Evolutionary conservation across 371 early-diverging fungal genomes (phyloP), one percentile per base, ranked within the genome.

Genomic region (Mortierella sp.): DNA sequence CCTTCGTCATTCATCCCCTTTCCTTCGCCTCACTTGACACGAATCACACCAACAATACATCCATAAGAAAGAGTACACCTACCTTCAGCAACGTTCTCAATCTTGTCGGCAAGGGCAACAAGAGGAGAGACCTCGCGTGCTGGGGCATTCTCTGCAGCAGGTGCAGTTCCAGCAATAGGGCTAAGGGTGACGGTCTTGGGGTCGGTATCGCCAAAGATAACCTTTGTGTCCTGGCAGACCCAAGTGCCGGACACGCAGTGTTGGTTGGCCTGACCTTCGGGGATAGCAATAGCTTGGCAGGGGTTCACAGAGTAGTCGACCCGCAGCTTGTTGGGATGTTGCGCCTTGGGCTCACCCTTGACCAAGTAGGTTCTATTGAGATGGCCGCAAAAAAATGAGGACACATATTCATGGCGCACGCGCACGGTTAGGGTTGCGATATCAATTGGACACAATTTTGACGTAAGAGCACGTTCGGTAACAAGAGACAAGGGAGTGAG

Each of bases 171-270:
- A 2, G 86, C 86, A 47, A 86, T 82, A 24, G 82, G 72, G 1
- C 48, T 57, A 2, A 86, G 72, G 47, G 74, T 73, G 19, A 75
- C 24, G 7, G 77, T 79, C 44, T 60, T 70, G 55, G 84, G 70
- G 1, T 79, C 73, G 31, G 68, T 72, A 11, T 80, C 82, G 3
- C 42, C 76, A 38, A 47, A 34, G 38, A 86, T 38, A 10, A 77
- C 52, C 65, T 86, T 82, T 28, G 68, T 76, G n/a, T 82, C 82
- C 54, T 78, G 82, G 50, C 86, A 86, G 54, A 86, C 86, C 86
- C 86, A 86, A 4, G 86, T 57, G 34, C 78, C 82, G 6, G 79
- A 57, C 21, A 71, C 42, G 60, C 86, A 86, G 42, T 82, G 65
- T 0, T 47, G 42, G 31, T 72, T 52, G 24, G 70, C 73, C 48